Evolutionary conservation across 2,329 filamentous ascomycete genomes (phyloP), one percentile per base, ranked within the genome.

Genomic region (Diaporthe caulivora): DNA sequence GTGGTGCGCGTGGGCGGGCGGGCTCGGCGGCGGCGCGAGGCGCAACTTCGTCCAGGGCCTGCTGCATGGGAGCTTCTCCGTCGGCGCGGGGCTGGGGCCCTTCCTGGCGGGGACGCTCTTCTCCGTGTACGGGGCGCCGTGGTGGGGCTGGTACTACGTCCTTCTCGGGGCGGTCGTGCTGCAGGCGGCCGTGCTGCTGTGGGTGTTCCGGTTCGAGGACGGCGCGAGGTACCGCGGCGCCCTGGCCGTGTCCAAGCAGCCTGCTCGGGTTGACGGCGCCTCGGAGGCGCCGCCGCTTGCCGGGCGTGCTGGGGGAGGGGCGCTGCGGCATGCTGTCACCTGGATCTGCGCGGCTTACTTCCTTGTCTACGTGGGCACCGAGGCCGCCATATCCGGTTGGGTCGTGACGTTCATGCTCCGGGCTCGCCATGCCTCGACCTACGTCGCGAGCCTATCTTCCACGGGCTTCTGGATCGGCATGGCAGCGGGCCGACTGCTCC

Each of bases 401-500:
- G 80, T 87, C 13, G 82, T 86, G 1, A 82, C 84, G 0, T 87
- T 84, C 78, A 86, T 86, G 83, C 78, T 79, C 5, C 81, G 84
- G 2, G 79, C 80, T 18, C 84, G 84, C 6, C 78, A 82, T 53
- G 78, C 81, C 0, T 79, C 82, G 5, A 77, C 80, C 0, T 82
- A 83, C 17, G 75, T 83, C 0, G 81, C 85, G 7, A 82, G 82
- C 11, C 77, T 86, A 0, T 82, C 83, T 13, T 85, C 84, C 0
- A 85, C 85, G 1, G 81, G 81, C 0, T 87, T 85, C 76, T 86
- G 85, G 82, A 78, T 81, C 24, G 85, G 85, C 21, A 86, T 86
- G 83, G 82, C 83, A 0, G 71, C 81, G 8, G 85, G 85, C 0
- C 77, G 85, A 72, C 68, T 83, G 7, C 54, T 75, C 0, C 77